Percentiles rank a stretch among this genome's conserved stretches.
Conservation (phyloP, 768 basidiomycete species). For the Galerina marginata region DNA sequence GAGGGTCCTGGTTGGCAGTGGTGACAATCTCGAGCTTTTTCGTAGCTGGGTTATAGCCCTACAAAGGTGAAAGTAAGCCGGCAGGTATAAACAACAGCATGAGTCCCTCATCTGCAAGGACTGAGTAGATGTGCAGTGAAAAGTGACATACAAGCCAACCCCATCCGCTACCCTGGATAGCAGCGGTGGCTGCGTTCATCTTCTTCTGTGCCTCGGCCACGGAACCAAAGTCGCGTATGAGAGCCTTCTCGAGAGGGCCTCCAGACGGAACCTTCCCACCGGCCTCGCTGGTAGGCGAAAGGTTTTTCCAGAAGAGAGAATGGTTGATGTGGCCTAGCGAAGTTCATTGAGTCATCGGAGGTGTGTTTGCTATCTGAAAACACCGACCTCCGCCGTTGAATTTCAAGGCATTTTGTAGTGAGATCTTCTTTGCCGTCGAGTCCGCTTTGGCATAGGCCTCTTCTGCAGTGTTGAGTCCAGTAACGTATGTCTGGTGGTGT, state of each 20-base stretch:
- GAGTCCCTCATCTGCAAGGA: too few relatives aligned
- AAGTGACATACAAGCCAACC: slow-evolving; percentile 82
- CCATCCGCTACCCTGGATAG: slow-evolving; percentile 97
- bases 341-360: not conserved
- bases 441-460: slow-evolving; percentile 72
- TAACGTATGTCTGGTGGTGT: slow-evolving; percentile 94
- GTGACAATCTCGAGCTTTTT: slow-evolving; percentile 89
- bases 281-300: slow-evolving; percentile 70
- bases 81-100: not conserved
- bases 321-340: slow-evolving; percentile 88
- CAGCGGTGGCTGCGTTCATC: slow-evolving; percentile 88
- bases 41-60: slow-evolving; percentile 72
- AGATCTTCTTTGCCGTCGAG: slow-evolving; percentile 77
- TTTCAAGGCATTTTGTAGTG: slow-evolving; percentile 89
- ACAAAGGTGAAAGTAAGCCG: not conserved
- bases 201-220: slow-evolving; percentile 85
- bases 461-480: slow-evolving; percentile 92
- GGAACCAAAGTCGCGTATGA: slow-evolving; percentile 85
- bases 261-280: slow-evolving; percentile 65
- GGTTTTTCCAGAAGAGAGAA: slow-evolving; percentile 97
- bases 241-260: slow-evolving; percentile 76
- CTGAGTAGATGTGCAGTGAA: not conserved
- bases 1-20: slow-evolving; percentile 96
- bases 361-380: not conserved
- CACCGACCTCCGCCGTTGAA: slow-evolving; percentile 91